These are phyloP conservation scores for Panellus pusillus DNA, from an alignment of 768 basidiomycete genomes.

Conservation along the genomic window DNA sequence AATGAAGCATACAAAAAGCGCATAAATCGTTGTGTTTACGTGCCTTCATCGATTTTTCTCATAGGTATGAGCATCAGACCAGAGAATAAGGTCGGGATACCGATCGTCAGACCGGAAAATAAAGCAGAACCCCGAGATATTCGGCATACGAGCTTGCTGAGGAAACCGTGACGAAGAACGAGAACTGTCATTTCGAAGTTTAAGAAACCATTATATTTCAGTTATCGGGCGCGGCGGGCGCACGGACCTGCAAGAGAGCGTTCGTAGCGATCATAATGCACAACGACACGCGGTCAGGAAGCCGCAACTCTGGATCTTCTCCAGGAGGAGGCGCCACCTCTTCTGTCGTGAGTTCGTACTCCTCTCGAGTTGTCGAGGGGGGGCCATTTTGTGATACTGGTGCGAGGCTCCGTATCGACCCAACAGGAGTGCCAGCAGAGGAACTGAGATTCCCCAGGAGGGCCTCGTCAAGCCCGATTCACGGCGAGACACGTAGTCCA, in stretches of 20 bases:
- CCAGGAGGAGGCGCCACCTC: constrained; percentile 1
- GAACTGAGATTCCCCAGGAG: constrained; percentile 10
- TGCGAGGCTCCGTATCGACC: constrained; percentile 2
- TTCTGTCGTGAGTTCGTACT: not conserved
- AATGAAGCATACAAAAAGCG: not conserved
- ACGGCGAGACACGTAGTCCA: constrained; percentile 13
- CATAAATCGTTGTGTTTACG: constrained; percentile 9
- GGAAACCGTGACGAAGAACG: constrained; percentile 70
- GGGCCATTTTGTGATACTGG: not conserved
- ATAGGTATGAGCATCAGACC: constrained; percentile 59
- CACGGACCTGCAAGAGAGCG: constrained; percentile 44
- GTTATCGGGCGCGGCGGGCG: too few relatives aligned
- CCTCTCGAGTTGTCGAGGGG: too few relatives aligned
- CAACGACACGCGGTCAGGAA: constrained; percentile 46
- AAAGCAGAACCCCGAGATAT: constrained; percentile 66
- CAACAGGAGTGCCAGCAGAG: not conserved
- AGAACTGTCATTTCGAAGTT: too few relatives aligned
- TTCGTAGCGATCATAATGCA: constrained; percentile 43
- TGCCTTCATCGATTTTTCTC: constrained; percentile 56
- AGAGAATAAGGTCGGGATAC: constrained; percentile 65
- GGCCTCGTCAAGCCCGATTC: constrained; percentile 2
- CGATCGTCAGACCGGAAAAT: constrained; percentile 68
- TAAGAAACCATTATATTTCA: too few relatives aligned
- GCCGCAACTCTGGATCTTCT: constrained; percentile 38
- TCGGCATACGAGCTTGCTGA: constrained; percentile 64